Percentiles rank a stretch among this genome's conserved stretches.
Evolutionary conservation across 2,329 filamentous ascomycete genomes (phyloP).

Genomic region (Didymella lethalis): DNA sequence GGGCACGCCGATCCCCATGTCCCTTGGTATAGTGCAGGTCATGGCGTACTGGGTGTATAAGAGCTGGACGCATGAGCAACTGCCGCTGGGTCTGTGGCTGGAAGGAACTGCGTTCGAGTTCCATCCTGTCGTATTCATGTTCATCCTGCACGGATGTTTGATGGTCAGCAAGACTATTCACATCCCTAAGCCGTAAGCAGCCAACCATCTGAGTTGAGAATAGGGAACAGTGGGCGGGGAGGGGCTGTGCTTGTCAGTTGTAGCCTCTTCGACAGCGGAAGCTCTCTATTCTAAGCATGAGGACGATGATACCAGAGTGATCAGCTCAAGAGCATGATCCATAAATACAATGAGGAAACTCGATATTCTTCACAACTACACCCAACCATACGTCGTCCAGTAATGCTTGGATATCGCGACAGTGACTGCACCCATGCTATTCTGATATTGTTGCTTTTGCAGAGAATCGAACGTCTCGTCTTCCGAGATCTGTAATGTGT

Average conservation of each 20-base stretch:
- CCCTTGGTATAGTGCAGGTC: constrained; percentile 77
- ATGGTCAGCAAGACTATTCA: constrained; percentile 97
- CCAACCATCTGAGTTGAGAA: background rate
- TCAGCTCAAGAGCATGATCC: constrained; percentile 8
- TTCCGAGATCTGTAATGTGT: constrained; percentile 3
- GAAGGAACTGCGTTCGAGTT: constrained; percentile 77
- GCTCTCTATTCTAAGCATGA: background rate
- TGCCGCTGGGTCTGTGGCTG: constrained; percentile 78
- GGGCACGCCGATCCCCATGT: constrained; percentile 94
- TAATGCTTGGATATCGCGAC: background rate
- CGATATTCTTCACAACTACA: background rate
- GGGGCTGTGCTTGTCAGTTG: background rate
- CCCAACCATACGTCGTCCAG: background rate
- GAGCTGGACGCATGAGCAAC: constrained; percentile 77
- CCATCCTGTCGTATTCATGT: constrained; percentile 82
- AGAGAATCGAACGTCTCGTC: constrained; percentile 12
- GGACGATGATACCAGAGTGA: constrained; percentile 14
- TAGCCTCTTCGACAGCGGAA: background rate
- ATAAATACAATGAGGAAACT: constrained; percentile 1
- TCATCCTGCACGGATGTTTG: constrained; percentile 86
- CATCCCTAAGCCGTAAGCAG: constrained; percentile 79
- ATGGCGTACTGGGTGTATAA: constrained; percentile 91
- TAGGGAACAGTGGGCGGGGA: background rate
- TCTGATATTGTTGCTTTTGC: constrained; percentile 10
- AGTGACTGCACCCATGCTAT: background rate